Base-by-base conservation (phyloP, 202 grass and related monocot genomes). In the Zizania palustris region DNA sequence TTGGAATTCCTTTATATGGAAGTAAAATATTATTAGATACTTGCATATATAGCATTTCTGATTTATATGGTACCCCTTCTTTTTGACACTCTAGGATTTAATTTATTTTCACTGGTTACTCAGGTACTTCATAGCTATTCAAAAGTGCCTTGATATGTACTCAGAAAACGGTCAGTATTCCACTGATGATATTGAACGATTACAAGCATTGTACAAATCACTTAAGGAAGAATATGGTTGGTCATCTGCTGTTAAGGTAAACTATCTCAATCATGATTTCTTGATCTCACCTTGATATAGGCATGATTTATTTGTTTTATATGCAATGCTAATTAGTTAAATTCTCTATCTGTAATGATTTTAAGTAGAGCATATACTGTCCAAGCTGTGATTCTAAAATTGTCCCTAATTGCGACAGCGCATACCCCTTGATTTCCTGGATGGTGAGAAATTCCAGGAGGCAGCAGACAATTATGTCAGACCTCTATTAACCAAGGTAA, bases 241-340 rank as follows among this genome's bases (percentile, higher is more conserved):
- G 82, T 99, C 96, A 89, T 96, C 92, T 42, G 96, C 96, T 82
- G 92, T 88, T 67, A 99, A 99, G 92, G 96, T 99, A 81, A 87
- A 76, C 18, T 58, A 71, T 20, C 14, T 59, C 84, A 53, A 87
- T 28, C 28, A 42, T 58, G 22, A 9, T 44, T 33, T 62, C 34
- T 38, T 38, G 9, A 59, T 1, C 9, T 35, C 14, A 58, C 5
- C 11, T 64, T 50, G 19, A 39, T 54, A 46, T 49, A 48, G 11
- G 8, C 39, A 64, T 50, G 28, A 6, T 58, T 76, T 41, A 11
- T 70, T 69, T 82, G 16, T 42, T 70, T 38, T 53, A 74, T 49
- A 43, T 65, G 14, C 58, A 13, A 46, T 15, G 4, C 6, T 6
- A 51, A 51, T 51, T 51, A 16, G 2, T 14, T 16, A 39, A 51